These are phyloP conservation scores for Tremellales sp. DNA, from an alignment of 1,284 basidiomycete genomes.

Conservation along the genomic window DNA sequence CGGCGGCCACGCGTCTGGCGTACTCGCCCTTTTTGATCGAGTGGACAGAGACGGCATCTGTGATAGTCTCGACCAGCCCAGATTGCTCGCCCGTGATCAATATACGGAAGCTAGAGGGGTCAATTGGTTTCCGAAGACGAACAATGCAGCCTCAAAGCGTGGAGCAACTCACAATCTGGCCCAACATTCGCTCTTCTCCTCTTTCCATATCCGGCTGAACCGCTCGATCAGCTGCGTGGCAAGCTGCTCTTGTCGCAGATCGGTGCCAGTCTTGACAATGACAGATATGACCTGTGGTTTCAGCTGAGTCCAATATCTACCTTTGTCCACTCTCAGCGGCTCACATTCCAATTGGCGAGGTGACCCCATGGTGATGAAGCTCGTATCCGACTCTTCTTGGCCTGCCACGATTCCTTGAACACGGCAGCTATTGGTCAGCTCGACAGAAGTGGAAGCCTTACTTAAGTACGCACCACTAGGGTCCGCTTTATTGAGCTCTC, in stretches of 20 bases:
- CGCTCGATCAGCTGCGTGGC: slow-evolving; percentile 92
- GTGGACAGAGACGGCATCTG: slow-evolving; percentile 95
- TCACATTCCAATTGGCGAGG: slow-evolving; percentile 64
- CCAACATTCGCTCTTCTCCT: slow-evolving; percentile 86
- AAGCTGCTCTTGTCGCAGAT: slow-evolving; percentile 94
- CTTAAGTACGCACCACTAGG: slow-evolving; percentile 56
- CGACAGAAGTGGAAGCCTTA: not conserved
- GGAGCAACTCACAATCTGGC: slow-evolving; percentile 71
- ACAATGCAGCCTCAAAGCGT: not conserved
- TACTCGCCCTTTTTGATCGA: slow-evolving; percentile 99
- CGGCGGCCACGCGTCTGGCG: slow-evolving; percentile 74
- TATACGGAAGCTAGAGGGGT: slow-evolving; percentile 64
- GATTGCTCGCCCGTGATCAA: slow-evolving; percentile 90
- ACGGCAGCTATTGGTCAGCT: slow-evolving; percentile 56
- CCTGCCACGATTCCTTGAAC: slow-evolving; percentile 91
- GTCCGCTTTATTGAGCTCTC: slow-evolving; percentile 94
- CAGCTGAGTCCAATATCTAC: slow-evolving; percentile 50
- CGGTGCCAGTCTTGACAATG: slow-evolving; percentile 97
- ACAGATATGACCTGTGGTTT: slow-evolving; percentile 83
- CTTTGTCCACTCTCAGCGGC: slow-evolving; percentile 10
- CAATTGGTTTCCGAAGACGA: slow-evolving; percentile 1
- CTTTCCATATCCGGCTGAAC: slow-evolving; percentile 91
- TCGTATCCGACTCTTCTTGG: slow-evolving; percentile 93
- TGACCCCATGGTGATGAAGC: slow-evolving; percentile 93
- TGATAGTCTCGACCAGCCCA: slow-evolving; percentile 90